phyloP scores from a whole-genome alignment of 495 filamentous ascomycete species.

The Neurospora discreta region DNA sequence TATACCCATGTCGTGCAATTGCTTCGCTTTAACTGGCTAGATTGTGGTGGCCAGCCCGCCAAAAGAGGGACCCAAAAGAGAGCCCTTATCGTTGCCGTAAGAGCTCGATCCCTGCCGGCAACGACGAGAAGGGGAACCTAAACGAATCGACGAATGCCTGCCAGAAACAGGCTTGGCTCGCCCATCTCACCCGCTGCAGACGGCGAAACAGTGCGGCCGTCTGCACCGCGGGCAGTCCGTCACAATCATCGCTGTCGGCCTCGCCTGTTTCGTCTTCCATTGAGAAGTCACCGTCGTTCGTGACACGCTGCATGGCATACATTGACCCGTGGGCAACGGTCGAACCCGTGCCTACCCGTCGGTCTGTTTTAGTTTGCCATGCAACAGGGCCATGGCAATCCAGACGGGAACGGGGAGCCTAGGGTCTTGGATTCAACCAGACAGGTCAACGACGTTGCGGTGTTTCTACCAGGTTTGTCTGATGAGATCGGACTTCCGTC shows the following conservation, averaged over 20 bases:
- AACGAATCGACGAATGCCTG: background rate
- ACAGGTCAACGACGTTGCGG: background rate
- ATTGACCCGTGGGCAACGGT: background rate
- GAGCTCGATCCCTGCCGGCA: background rate
- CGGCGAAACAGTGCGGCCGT: background rate
- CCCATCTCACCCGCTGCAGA: background rate
- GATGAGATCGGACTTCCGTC: background rate
- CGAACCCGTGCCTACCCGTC: background rate
- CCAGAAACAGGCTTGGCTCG: background rate
- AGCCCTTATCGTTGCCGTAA: background rate
- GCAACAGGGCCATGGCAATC: background rate
- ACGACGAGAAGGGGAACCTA: background rate
- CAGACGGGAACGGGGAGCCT: background rate
- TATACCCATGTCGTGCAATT: slow-evolving; percentile 11
- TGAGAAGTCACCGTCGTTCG: background rate
- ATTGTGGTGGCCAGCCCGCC: background rate
- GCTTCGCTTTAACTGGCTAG: slow-evolving; percentile 9
- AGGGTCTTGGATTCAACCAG: background rate
- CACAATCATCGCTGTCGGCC: background rate
- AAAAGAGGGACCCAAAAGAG: background rate
- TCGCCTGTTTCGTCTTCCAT: background rate
- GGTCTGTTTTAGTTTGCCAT: background rate
- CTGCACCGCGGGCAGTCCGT: background rate
- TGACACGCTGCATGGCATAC: background rate
- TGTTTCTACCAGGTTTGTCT: background rate